Conservation (phyloP, 139 green algal species). For the Microglena sp. region DNA sequence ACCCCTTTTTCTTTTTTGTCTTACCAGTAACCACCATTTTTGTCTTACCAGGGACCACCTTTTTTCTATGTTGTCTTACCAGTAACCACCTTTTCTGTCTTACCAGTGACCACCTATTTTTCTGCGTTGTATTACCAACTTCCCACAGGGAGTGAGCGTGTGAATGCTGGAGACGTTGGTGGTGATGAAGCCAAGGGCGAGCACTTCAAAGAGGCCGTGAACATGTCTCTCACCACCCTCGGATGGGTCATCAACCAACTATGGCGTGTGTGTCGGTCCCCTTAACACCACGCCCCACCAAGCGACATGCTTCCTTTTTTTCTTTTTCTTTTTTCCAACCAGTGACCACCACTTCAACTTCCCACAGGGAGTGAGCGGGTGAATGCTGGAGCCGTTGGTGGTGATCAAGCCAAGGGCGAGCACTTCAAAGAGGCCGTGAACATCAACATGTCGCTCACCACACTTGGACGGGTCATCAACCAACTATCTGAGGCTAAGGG, state of each 20-base stretch:
- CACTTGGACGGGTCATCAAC: conserved; percentile 88
- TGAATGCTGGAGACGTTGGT: conserved; percentile 41
- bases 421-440: conserved; percentile 77
- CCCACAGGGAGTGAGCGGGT: conserved; percentile 77
- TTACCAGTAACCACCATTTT: no score
- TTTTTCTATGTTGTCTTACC: no score
- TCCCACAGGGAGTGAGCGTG: conserved; percentile 75
- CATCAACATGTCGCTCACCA: conserved; percentile 95
- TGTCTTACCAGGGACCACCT: no score
- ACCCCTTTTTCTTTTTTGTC: no score
- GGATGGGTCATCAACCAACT: conserved; percentile 93
- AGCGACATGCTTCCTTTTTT: no score
- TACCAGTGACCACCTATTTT: no score
- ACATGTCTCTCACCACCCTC: conserved; percentile 89
- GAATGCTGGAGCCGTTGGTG: conserved; percentile 42
- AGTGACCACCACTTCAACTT: no score
- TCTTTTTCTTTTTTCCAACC: no score
- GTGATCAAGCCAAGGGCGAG: conserved; percentile 58
- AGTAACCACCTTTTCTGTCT: no score
- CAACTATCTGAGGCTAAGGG: conserved; percentile 63
- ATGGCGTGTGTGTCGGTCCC: no score
- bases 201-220: conserved; percentile 82
- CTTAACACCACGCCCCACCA: no score
- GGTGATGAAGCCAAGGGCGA: conserved; percentile 60
- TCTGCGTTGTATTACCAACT: not conserved